Percentiles rank a stretch among this genome's conserved stretches.
Evolutionary conservation across 805 yeast species (phyloP).

Genomic region (Yarrowia sp.): DNA sequence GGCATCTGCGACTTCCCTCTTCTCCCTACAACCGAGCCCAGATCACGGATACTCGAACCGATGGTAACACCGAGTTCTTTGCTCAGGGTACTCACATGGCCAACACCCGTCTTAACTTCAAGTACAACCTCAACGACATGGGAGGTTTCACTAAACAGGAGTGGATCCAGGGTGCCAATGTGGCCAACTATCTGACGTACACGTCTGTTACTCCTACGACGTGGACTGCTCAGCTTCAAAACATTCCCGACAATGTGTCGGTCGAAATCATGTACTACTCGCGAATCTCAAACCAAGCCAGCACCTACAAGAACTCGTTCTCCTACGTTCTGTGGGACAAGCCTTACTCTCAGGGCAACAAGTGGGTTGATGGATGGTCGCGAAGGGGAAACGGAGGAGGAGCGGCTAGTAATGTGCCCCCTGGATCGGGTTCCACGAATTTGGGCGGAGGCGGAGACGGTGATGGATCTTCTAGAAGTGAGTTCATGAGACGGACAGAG

Average conservation of each 20-base stretch:
- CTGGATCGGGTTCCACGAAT: not conserved
- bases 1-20: not conserved
- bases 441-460: constrained; percentile 10
- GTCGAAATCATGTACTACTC: not conserved
- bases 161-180: not conserved
- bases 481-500: not conserved
- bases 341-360: not conserved
- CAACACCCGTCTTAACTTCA: not conserved
- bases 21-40: constrained; percentile 15
- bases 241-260: constrained; percentile 6
- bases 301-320: not conserved
- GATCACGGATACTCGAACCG: not conserved
- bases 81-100: not conserved
- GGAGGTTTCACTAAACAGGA: not conserved
- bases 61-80: not conserved
- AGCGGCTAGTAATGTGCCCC: not conserved
- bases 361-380: not conserved
- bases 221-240: not conserved
- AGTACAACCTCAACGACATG: not conserved
- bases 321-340: not conserved
- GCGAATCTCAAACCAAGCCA: not conserved
- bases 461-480: not conserved
- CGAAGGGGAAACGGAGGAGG: constrained; percentile 5
- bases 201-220: not conserved
- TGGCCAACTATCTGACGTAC: constrained; percentile 1